Conservation (phyloP, 1,139 yeast species). For the Nakaseomyces delphensis region DNA sequence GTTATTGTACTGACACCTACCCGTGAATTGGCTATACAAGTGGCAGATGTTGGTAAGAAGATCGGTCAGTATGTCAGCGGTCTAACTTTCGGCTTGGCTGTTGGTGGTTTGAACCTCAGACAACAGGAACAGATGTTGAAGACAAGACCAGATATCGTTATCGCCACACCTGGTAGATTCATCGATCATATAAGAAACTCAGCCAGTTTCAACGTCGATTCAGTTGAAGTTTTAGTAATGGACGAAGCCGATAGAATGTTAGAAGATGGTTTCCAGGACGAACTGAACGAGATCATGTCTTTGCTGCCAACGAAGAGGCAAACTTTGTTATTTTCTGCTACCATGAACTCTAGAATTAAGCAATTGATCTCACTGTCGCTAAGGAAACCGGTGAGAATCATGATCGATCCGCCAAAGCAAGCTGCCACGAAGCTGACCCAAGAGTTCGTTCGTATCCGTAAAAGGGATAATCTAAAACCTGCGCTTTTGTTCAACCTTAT, state of each 20-base stretch:
- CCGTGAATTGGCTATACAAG: slow-evolving; percentile 96
- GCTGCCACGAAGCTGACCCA: slow-evolving; percentile 82
- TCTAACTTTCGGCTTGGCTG: slow-evolving; percentile 82
- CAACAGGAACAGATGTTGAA: slow-evolving; percentile 92
- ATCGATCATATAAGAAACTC: slow-evolving; percentile 95
- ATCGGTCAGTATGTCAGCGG: slow-evolving; percentile 69
- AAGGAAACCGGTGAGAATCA: slow-evolving; percentile 82
- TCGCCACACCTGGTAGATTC: slow-evolving; percentile 95
- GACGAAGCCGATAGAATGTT: slow-evolving; percentile 98
- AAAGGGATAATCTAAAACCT: slow-evolving; percentile 75
- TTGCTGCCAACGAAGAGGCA: slow-evolving; percentile 86
- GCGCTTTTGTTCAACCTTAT: slow-evolving; percentile 69
- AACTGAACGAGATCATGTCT: slow-evolving; percentile 78
- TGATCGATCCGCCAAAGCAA: slow-evolving; percentile 94
- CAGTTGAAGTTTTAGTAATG: slow-evolving; percentile 82
- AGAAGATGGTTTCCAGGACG: slow-evolving; percentile 97
- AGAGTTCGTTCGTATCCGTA: slow-evolving; percentile 90
- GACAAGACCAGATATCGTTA: slow-evolving; percentile 86
- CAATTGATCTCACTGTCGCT: slow-evolving; percentile 79
- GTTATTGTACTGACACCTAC: slow-evolving; percentile 91
- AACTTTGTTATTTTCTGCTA: slow-evolving; percentile 89
- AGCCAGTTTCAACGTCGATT: slow-evolving; percentile 82
- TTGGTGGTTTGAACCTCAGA: slow-evolving; percentile 92
- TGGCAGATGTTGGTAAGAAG: slow-evolving; percentile 83
- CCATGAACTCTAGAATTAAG: slow-evolving; percentile 91